phyloP scores from a whole-genome alignment of 164 flowering plant genomes.

The Kingdonia uniflora region DNA sequence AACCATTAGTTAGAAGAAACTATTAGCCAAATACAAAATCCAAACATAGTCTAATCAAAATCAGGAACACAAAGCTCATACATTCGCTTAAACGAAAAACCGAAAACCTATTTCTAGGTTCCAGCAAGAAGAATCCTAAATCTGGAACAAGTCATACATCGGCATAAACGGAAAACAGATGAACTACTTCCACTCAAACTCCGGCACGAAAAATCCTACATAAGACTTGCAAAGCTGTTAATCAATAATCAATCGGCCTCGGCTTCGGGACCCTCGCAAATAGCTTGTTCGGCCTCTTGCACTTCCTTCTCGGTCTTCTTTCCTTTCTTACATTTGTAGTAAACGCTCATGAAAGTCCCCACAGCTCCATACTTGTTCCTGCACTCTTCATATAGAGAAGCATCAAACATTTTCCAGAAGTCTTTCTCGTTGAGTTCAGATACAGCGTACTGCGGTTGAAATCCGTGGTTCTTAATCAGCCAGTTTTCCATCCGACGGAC shows the following conservation, averaged over 20 bases:
- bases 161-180: too few relatives aligned
- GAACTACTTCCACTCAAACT: too few relatives aligned
- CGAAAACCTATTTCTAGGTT: too few relatives aligned
- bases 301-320: conserved; percentile 98
- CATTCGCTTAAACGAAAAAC: too few relatives aligned
- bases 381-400: conserved; percentile 66
- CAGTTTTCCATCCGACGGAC: conserved; percentile 79
- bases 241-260: conserved; percentile 31
- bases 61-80: too few relatives aligned
- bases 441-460: conserved; percentile 96
- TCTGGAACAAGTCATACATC: too few relatives aligned
- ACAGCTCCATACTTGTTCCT: conserved; percentile 85
- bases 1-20: too few relatives aligned
- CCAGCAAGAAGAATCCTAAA: too few relatives aligned
- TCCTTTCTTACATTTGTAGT: conserved; percentile 96
- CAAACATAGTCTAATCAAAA: too few relatives aligned
- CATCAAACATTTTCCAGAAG: conserved; percentile 99
- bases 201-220: too few relatives aligned
- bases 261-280: conserved; percentile 59
- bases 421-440: conserved; percentile 81
- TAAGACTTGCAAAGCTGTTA: too few relatives aligned
- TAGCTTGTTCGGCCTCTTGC: conserved; percentile 87
- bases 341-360: conserved; percentile 96
- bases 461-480: conserved; percentile 94
- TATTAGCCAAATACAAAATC: too few relatives aligned